Percentiles rank a stretch among this genome's conserved stretches.
Evolutionary conservation across 306 rosid species (phyloP).

Genomic region (Glycyrrhiza uralensis): DNA sequence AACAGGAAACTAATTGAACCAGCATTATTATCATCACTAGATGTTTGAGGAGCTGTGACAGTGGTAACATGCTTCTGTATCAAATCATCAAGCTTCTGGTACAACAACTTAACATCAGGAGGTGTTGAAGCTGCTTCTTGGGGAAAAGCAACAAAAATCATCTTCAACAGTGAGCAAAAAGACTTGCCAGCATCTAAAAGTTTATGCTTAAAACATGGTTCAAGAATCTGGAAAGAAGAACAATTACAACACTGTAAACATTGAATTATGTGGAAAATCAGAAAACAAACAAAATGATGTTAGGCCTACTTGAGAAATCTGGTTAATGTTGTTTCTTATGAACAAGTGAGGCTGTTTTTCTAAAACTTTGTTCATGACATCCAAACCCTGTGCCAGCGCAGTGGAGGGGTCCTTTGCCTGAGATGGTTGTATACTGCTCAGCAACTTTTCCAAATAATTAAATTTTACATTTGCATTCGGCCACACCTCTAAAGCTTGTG

Average conservation of each 20-base stretch:
- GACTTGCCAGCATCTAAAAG: constrained; percentile 93
- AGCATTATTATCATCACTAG: constrained; percentile 75
- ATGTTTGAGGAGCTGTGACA: constrained; percentile 69
- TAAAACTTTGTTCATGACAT: constrained; percentile 97
- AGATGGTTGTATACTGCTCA: constrained; percentile 96
- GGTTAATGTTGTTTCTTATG: constrained; percentile 85
- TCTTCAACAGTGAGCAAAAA: constrained; percentile 88
- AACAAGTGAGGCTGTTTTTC: constrained; percentile 98
- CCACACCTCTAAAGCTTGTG: constrained; percentile 99
- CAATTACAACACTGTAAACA: constrained; percentile 2
- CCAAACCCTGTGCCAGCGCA: constrained; percentile 97
- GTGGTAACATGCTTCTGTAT: constrained; percentile 75
- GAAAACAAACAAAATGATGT: background rate
- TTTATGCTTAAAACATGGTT: constrained; percentile 95
- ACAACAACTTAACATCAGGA: constrained; percentile 69
- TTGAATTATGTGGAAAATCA: constrained; percentile 3
- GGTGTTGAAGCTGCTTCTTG: constrained; percentile 77
- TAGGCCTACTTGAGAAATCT: constrained; percentile 87
- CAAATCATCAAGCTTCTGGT: constrained; percentile 92
- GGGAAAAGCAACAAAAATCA: constrained; percentile 95
- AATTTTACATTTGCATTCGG: constrained; percentile 95
- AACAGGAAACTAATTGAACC: constrained; percentile 79
- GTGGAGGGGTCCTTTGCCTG: constrained; percentile 98
- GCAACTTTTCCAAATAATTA: constrained; percentile 90
- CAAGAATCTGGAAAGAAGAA: constrained; percentile 74